Percentiles rank a stretch among this genome's conserved stretches.
Conservation (phyloP, 495 filamentous ascomycete genomes). For the Trypethelium eluteriae region DNA sequence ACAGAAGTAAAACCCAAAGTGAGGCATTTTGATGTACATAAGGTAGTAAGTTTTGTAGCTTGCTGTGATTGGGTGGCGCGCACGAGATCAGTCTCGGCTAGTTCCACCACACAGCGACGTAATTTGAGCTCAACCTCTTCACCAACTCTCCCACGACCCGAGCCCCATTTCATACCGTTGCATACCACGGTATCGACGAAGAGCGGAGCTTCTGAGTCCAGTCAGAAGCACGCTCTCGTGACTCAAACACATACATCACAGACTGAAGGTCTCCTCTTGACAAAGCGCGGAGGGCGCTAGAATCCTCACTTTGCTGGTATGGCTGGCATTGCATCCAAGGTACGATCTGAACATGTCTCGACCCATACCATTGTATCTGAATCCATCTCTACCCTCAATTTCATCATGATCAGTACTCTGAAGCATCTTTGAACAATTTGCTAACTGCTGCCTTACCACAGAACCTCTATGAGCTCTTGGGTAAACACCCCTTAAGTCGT, state of each 20-base stretch:
- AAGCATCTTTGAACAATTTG: not conserved
- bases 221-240: slow-evolving; percentile 11
- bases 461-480: slow-evolving; percentile 41
- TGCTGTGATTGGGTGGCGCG: not conserved
- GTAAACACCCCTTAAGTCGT: slow-evolving; percentile 23
- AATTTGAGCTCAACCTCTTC: slow-evolving; percentile 15
- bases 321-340: slow-evolving; percentile 38
- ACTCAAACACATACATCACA: not conserved
- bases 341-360: slow-evolving; percentile 14
- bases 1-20: not conserved
- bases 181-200: not conserved
- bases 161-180: not conserved
- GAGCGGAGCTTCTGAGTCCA: slow-evolving; percentile 10
- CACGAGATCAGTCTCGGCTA: slow-evolving; percentile 14
- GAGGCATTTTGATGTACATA: not conserved
- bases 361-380: slow-evolving; percentile 8
- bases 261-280: slow-evolving; percentile 7
- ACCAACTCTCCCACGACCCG: not conserved
- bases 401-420: not conserved
- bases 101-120: slow-evolving; percentile 18
- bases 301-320: slow-evolving; percentile 25
- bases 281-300: slow-evolving; percentile 32
- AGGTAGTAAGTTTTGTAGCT: not conserved
- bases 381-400: slow-evolving; percentile 25
- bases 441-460: slow-evolving; percentile 17